Conservation (phyloP, 257 asterid genomes). For the Anisodus tanguticus region DNA sequence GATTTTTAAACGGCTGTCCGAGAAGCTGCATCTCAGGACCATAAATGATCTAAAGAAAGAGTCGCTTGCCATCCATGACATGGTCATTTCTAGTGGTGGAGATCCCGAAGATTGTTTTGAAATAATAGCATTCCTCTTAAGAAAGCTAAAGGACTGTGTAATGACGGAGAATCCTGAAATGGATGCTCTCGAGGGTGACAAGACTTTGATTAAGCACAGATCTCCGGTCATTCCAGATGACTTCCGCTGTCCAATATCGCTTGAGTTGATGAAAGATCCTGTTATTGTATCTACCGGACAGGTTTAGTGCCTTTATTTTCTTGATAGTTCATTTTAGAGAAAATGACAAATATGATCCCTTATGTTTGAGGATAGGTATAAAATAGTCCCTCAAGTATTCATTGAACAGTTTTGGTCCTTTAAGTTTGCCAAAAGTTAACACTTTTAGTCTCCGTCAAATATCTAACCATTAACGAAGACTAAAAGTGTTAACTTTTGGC, state of each 20-base stretch:
- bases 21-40: conserved; percentile 78
- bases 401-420: no score
- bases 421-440: no score
- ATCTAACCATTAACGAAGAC: no score
- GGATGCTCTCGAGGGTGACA: conserved; percentile 66
- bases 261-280: conserved; percentile 98
- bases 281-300: conserved; percentile 98
- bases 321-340: background rate
- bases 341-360: no score
- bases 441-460: no score
- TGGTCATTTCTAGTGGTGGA: conserved; percentile 82
- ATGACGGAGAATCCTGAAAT: conserved; percentile 57
- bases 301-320: conserved; percentile 49
- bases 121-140: conserved; percentile 72
- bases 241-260: conserved; percentile 95
- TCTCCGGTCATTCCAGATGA: conserved; percentile 95
- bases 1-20: conserved; percentile 76
- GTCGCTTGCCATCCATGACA: conserved; percentile 76
- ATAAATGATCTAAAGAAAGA: conserved; percentile 73
- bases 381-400: no score
- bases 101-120: conserved; percentile 77
- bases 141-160: conserved; percentile 73
- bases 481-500: no score
- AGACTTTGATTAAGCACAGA: conserved; percentile 64
- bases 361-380: no score